phyloP scores from a whole-genome alignment of 1,284 basidiomycete genomes.

The Clitocybe nebularis region DNA sequence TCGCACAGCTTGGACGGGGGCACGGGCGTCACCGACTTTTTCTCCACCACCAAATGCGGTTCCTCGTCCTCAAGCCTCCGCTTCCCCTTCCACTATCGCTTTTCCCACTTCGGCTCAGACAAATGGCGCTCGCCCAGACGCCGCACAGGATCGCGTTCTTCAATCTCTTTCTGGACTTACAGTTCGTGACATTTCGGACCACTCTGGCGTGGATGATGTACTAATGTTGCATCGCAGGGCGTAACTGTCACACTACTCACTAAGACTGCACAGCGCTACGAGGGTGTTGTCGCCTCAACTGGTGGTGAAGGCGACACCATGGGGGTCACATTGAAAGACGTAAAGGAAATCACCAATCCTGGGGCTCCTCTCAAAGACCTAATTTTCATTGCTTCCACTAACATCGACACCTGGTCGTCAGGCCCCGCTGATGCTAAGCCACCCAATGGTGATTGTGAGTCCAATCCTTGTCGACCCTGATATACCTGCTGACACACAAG shows the following conservation, averaged over 20 bases:
- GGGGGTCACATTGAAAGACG: constrained; percentile 72
- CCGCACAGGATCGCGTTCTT: constrained; percentile 51
- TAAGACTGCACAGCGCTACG: constrained; percentile 64
- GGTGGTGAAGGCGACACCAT: constrained; percentile 59
- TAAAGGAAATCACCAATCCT: constrained; percentile 60
- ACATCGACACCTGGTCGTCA: constrained; percentile 68
- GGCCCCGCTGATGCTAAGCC: constrained; percentile 68
- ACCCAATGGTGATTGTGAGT: constrained; percentile 64
- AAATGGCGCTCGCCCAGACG: constrained; percentile 45
- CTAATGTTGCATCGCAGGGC: constrained; percentile 40
- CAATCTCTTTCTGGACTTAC: constrained; percentile 61
- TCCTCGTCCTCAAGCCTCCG: constrained; percentile 44
- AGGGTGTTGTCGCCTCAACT: constrained; percentile 66
- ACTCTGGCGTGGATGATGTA: constrained; percentile 7
- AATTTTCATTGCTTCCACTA: constrained; percentile 63
- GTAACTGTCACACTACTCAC: constrained; percentile 69
- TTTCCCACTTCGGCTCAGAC: constrained; percentile 50
- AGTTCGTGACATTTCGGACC: constrained; percentile 36
- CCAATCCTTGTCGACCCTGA: constrained; percentile 3
- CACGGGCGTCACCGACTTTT: constrained; percentile 65
- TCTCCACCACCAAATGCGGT: constrained; percentile 50
- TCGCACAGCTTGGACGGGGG: constrained; percentile 60
- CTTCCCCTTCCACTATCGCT: constrained; percentile 30
- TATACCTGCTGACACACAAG: constrained; percentile 4
- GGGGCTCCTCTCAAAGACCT: constrained; percentile 65